Evolutionary conservation across 176 grass and related monocot species (phyloP).

Genomic region (Puya raimondii): DNA sequence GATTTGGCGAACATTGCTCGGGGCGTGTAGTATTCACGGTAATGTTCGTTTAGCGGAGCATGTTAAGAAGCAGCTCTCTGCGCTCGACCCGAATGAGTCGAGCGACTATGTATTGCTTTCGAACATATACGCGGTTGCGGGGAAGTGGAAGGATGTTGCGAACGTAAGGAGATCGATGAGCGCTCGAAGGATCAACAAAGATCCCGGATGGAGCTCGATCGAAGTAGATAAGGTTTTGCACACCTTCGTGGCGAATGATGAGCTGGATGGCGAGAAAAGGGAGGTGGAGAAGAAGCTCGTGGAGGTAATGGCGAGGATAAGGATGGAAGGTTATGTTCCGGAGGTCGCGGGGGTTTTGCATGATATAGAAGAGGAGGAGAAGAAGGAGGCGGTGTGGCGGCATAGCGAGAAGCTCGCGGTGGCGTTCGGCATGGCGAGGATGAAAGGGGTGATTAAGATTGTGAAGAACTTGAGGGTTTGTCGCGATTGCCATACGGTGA

Average conservation of each 20-base stretch:
- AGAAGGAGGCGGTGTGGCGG: constrained; percentile 5
- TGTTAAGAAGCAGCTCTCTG: constrained; percentile 14
- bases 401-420: constrained; percentile 28
- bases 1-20: constrained; percentile 25
- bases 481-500: constrained; percentile 17
- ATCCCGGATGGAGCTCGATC: constrained; percentile 24
- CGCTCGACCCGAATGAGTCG: constrained; percentile 11
- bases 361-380: constrained; percentile 28
- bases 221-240: constrained; percentile 19
- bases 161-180: constrained; percentile 14
- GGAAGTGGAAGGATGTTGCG: constrained; percentile 27
- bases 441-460: constrained; percentile 17
- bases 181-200: not conserved
- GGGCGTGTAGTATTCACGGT: constrained; percentile 22
- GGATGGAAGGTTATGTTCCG: constrained; percentile 14
- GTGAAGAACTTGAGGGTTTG: constrained; percentile 26
- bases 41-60: constrained; percentile 16
- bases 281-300: constrained; percentile 6
- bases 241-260: constrained; percentile 10
- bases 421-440: constrained; percentile 22
- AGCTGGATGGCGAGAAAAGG: constrained; percentile 6
- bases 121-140: constrained; percentile 17
- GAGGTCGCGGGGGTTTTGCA: constrained; percentile 18
- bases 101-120: constrained; percentile 19
- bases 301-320: constrained; percentile 1